Percentiles rank a stretch among this genome's conserved stretches.
These are phyloP conservation scores for Leptosphaerulina australis DNA, from an alignment of 2,329 filamentous ascomycete genomes.

Conservation along the genomic window DNA sequence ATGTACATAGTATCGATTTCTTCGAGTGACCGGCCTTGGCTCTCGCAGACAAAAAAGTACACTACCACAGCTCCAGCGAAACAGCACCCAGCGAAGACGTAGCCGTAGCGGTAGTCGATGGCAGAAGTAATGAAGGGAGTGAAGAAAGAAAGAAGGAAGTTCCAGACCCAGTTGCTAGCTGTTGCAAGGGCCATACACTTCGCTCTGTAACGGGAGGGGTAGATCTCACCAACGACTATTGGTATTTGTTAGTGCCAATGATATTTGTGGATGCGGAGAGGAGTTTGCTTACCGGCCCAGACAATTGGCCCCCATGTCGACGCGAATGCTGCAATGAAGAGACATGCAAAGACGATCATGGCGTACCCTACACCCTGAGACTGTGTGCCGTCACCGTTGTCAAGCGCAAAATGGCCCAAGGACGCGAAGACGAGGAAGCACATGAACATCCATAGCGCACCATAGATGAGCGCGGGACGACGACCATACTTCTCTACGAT, in stretches of 20 bases:
- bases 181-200: constrained; percentile 55
- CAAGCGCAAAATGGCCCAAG: constrained; percentile 53
- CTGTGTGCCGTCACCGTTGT: constrained; percentile 38
- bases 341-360: constrained; percentile 71
- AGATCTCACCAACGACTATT: constrained; percentile 67
- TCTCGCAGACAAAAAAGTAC: constrained; percentile 80
- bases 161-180: constrained; percentile 53
- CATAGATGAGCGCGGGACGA: constrained; percentile 53
- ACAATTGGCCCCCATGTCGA: constrained; percentile 74
- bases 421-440: constrained; percentile 64
- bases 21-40: constrained; percentile 74
- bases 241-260: neutral
- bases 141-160: constrained; percentile 66
- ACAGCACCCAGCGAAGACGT: constrained; percentile 76
- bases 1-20: constrained; percentile 79
- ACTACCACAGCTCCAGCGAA: constrained; percentile 68
- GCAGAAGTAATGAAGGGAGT: constrained; percentile 76
- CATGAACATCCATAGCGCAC: constrained; percentile 57
- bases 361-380: constrained; percentile 60
- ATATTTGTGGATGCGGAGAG: neutral
- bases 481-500: constrained; percentile 56
- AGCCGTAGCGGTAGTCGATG: constrained; percentile 76
- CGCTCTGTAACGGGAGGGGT: constrained; percentile 61
- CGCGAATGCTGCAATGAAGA: constrained; percentile 70
- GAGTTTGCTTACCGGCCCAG: constrained; percentile 61